These are phyloP conservation scores for Botrytis sinoallii DNA, from an alignment of 2,329 filamentous ascomycete genomes.

Conservation along the genomic window DNA sequence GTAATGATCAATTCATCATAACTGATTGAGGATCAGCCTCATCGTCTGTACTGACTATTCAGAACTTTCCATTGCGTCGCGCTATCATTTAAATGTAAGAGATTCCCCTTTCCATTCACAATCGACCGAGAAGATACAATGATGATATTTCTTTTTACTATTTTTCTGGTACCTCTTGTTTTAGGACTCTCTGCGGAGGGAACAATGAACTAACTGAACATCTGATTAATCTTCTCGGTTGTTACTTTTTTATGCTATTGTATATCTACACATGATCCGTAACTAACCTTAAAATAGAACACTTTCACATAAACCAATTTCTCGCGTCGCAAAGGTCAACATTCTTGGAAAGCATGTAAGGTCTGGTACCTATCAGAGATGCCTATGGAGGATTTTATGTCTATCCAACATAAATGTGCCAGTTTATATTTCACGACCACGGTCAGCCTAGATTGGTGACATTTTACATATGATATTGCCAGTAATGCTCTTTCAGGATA, in stretches of 20 bases:
- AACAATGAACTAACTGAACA: slow-evolving; percentile 81
- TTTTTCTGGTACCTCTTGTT: slow-evolving; percentile 99
- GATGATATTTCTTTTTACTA: slow-evolving; percentile 69
- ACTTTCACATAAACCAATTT: not conserved
- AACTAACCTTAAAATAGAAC: slow-evolving; percentile 3
- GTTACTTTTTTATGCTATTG: not conserved
- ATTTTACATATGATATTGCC: not conserved
- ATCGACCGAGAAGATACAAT: slow-evolving; percentile 40
- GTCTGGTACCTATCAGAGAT: not conserved
- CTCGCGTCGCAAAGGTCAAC: not conserved
- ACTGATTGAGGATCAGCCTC: not conserved
- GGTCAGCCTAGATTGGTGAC: not conserved
- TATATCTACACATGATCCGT: not conserved
- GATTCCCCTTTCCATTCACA: not conserved
- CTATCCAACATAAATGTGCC: not conserved
- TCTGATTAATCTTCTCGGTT: slow-evolving; percentile 55
- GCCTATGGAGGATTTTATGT: not conserved
- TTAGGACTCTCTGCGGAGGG: slow-evolving; percentile 61
- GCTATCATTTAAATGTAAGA: slow-evolving; percentile 8
- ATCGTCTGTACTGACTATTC: not conserved
- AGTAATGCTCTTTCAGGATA: not conserved
- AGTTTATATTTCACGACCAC: too few species aligned
- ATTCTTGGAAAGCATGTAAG: not conserved
- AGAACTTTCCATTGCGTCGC: not conserved
- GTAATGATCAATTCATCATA: not conserved